Percentiles rank a stretch among this genome's conserved stretches.
Evolutionary conservation across 768 basidiomycete genomes (phyloP).

Genomic region (Pluteus cervinus): DNA sequence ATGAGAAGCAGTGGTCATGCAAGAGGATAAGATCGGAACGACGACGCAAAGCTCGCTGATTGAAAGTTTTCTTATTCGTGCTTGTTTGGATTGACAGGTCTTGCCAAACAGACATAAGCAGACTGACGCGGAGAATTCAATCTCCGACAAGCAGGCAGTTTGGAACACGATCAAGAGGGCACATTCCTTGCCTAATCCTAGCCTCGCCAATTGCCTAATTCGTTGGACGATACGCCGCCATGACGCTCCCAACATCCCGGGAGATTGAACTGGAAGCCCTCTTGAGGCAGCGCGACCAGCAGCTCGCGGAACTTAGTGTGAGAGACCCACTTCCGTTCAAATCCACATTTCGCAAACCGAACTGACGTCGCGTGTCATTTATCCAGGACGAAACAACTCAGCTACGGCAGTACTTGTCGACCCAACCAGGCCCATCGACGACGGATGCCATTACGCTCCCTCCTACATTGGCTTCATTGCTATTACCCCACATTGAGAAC

Average conservation of each 20-base stretch:
- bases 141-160: constrained; percentile 10
- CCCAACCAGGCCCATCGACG: constrained; percentile 52
- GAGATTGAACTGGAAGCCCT: constrained; percentile 80
- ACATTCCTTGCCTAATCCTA: too few species aligned
- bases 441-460: constrained; percentile 67
- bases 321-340: constrained; percentile 21
- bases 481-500: constrained; percentile 60
- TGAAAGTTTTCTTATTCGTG: too few species aligned
- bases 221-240: too few species aligned
- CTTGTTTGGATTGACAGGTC: too few species aligned
- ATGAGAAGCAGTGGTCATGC: too few species aligned
- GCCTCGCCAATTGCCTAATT: too few species aligned
- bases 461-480: constrained; percentile 58
- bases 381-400: constrained; percentile 67
- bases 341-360: constrained; percentile 3
- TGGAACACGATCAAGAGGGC: too few species aligned
- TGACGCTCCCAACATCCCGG: constrained; percentile 69
- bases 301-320: constrained; percentile 68
- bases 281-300: constrained; percentile 68
- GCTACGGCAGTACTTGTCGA: constrained; percentile 58
- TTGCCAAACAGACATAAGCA: too few species aligned
- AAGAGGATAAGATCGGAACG: too few species aligned
- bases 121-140: constrained; percentile 8
- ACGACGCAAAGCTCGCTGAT: too few species aligned
- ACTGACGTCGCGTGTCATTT: constrained; percentile 14